Conservation (phyloP, 1,284 basidiomycete species). For the Moniliella sp. region DNA sequence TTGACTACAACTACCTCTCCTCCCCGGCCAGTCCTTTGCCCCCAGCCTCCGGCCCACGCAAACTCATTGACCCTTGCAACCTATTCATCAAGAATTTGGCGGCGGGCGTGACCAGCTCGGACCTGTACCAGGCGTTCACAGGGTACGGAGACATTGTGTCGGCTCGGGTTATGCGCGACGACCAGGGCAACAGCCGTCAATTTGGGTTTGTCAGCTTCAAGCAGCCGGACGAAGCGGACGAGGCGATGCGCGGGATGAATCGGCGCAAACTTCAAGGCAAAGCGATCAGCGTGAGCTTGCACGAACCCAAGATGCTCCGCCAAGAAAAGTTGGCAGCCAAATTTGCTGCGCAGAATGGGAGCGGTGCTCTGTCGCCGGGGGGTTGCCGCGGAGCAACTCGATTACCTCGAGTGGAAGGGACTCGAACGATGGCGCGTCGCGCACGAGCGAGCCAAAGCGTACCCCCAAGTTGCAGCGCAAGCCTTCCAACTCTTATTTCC, state of each 20-base stretch:
- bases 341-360: too few relatives aligned
- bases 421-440: too few relatives aligned
- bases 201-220: slow-evolving; percentile 78
- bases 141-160: slow-evolving; percentile 37
- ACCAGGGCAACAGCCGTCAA: slow-evolving; percentile 57
- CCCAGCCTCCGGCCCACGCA: slow-evolving; percentile 13
- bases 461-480: too few relatives aligned
- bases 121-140: slow-evolving; percentile 16
- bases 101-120: slow-evolving; percentile 9
- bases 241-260: slow-evolving; percentile 55
- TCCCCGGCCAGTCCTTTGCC: slow-evolving; percentile 4
- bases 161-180: slow-evolving; percentile 78
- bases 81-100: slow-evolving; percentile 28
- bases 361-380: too few relatives aligned
- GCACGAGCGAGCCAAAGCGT: too few relatives aligned
- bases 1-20: too few relatives aligned
- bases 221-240: slow-evolving; percentile 5
- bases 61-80: slow-evolving; percentile 24
- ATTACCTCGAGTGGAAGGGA: too few relatives aligned
- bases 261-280: slow-evolving; percentile 46
- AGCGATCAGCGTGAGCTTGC: slow-evolving; percentile 59
- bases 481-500: slow-evolving; percentile 15
- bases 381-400: too few relatives aligned
- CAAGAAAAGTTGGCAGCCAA: slow-evolving; percentile 65
- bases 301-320: slow-evolving; percentile 67